Conservation (phyloP, 1,139 yeast genomes). For the Diutina sp. region DNA sequence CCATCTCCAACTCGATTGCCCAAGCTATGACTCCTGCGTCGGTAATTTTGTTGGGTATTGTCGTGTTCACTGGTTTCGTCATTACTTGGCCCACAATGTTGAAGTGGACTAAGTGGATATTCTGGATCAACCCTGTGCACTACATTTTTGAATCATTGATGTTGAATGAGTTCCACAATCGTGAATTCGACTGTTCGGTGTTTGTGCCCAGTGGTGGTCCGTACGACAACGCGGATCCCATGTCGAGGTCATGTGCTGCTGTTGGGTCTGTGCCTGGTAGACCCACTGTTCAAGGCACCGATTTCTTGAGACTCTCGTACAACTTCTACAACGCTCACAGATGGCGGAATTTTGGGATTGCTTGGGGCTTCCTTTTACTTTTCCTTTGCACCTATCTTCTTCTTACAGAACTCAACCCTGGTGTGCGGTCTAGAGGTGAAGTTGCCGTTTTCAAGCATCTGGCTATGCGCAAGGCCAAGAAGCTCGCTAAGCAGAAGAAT, state of each 20-base stretch:
- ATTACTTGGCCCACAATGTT: conserved; percentile 56
- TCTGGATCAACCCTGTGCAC: conserved; percentile 58
- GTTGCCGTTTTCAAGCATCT: conserved; percentile 7
- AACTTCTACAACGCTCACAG: conserved; percentile 24
- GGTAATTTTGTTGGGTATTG: conserved; percentile 41
- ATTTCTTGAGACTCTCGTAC: conserved; percentile 21
- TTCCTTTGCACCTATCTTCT: conserved; percentile 16
- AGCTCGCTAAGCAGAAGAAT: neutral
- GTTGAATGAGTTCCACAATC: conserved; percentile 44
- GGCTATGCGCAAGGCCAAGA: neutral
- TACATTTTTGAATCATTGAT: conserved; percentile 59
- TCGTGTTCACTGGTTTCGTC: conserved; percentile 44
- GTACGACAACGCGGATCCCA: neutral
- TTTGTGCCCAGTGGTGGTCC: conserved; percentile 12
- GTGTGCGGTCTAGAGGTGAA: conserved; percentile 27
- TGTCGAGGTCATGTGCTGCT: conserved; percentile 5
- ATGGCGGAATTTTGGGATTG: conserved; percentile 2
- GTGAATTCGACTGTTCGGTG: conserved; percentile 25
- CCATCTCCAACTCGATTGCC: conserved; percentile 43
- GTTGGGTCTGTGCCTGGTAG: conserved; percentile 27
- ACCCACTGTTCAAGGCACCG: conserved; percentile 32
- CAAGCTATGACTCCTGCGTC: conserved; percentile 70
- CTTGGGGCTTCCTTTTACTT: neutral
- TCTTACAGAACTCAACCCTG: conserved; percentile 24
- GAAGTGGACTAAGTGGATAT: conserved; percentile 75